Evolutionary conservation across 495 filamentous ascomycete species (phyloP).

Genomic region (Letharia lupina): DNA sequence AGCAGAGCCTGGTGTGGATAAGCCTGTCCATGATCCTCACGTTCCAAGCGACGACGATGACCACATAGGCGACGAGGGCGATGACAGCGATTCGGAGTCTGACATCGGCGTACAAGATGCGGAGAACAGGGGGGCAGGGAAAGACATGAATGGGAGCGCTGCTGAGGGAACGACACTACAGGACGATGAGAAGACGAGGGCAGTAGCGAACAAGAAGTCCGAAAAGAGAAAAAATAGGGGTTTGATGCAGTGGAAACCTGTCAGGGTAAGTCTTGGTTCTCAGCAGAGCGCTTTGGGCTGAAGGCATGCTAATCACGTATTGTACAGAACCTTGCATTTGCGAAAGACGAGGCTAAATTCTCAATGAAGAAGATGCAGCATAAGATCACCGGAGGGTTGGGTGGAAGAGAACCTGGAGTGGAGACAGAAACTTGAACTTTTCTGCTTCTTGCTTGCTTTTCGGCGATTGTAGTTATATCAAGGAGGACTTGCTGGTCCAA

Average conservation of each 20-base stretch:
- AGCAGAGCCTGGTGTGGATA: constrained; percentile 47
- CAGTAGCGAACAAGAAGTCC: constrained; percentile 37
- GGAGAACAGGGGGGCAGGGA: constrained; percentile 26
- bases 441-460: neutral
- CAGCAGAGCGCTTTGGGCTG: neutral
- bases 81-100: constrained; percentile 32
- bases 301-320: neutral
- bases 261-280: constrained; percentile 27
- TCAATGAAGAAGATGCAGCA: constrained; percentile 40
- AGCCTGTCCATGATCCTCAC: constrained; percentile 50
- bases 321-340: constrained; percentile 39
- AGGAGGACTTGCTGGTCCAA: neutral
- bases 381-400: constrained; percentile 40
- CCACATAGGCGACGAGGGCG: constrained; percentile 35
- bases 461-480: neutral
- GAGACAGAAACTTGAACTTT: constrained; percentile 42
- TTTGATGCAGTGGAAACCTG: constrained; percentile 50
- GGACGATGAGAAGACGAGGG: constrained; percentile 25
- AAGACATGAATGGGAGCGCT: constrained; percentile 22
- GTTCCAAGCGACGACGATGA: constrained; percentile 39
- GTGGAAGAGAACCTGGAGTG: constrained; percentile 43
- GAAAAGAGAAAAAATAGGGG: constrained; percentile 46
- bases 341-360: constrained; percentile 44
- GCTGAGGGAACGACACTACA: constrained; percentile 20
- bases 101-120: constrained; percentile 43